phyloP scores from a whole-genome alignment of 441 rosid genomes.

The Breynia disticha region DNA sequence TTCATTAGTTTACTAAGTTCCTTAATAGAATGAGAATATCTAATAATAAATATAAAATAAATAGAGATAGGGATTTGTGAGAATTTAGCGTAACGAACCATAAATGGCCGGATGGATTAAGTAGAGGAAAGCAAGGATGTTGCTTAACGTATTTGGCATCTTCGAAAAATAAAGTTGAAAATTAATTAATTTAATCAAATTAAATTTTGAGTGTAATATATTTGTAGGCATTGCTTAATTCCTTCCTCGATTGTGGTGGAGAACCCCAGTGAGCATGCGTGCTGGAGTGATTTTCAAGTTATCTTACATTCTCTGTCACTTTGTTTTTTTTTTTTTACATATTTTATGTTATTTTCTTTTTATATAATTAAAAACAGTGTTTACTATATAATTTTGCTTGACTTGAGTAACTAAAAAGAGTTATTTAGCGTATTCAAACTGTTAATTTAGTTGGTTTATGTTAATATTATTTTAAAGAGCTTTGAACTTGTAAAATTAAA shows the following conservation, averaged over 20 bases:
- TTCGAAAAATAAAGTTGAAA: not conserved
- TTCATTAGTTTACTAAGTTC: no score
- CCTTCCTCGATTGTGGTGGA: slow-evolving; percentile 8
- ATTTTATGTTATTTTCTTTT: not conserved
- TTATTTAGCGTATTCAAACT: no score
- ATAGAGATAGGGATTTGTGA: slow-evolving; percentile 56
- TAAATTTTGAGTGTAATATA: no score
- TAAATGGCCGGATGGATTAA: slow-evolving; percentile 27
- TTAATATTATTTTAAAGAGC: no score
- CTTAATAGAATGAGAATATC: no score
- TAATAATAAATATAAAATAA: slow-evolving; percentile 4
- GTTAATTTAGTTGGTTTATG: no score
- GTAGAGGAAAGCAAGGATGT: slow-evolving; percentile 26
- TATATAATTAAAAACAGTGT: no score
- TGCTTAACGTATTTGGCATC: slow-evolving; percentile 41
- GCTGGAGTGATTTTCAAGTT: slow-evolving; percentile 34
- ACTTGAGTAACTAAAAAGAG: no score
- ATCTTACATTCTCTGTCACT: slow-evolving; percentile 32
- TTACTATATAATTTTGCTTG: no score
- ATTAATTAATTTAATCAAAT: no score
- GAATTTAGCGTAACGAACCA: slow-evolving; percentile 60
- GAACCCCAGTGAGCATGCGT: slow-evolving; percentile 28
- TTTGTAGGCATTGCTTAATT: no score
- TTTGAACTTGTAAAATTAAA: no score
- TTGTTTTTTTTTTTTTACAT: not conserved